Evolutionary conservation across 2,329 filamentous ascomycete species (phyloP).

Genomic region (Xylaria digitata): DNA sequence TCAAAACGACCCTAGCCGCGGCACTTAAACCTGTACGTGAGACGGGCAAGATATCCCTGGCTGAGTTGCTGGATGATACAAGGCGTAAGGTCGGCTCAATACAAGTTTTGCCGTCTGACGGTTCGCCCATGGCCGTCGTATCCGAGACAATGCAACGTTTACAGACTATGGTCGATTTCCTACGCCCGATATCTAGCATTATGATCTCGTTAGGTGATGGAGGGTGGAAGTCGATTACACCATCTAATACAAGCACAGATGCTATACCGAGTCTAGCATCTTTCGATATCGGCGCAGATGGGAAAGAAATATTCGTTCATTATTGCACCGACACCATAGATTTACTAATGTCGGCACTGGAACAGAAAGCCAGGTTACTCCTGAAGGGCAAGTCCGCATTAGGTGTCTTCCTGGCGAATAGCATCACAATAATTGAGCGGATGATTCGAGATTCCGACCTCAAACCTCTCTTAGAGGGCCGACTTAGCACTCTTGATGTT

Average conservation of each 20-base stretch:
- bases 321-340: slow-evolving; percentile 93
- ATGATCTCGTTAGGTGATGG: slow-evolving; percentile 93
- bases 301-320: slow-evolving; percentile 85
- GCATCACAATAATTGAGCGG: slow-evolving; percentile 83
- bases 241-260: slow-evolving; percentile 66
- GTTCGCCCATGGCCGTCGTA: slow-evolving; percentile 80
- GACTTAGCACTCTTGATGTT: slow-evolving; percentile 75
- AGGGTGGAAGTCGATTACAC: slow-evolving; percentile 76
- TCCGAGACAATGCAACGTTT: slow-evolving; percentile 87
- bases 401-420: slow-evolving; percentile 93
- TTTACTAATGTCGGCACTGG: slow-evolving; percentile 77
- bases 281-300: slow-evolving; percentile 90
- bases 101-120: slow-evolving; percentile 79
- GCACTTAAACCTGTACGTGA: slow-evolving; percentile 90
- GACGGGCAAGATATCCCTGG: slow-evolving; percentile 87
- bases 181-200: slow-evolving; percentile 86
- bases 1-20: slow-evolving; percentile 85
- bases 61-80: slow-evolving; percentile 85
- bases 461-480: slow-evolving; percentile 73
- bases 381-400: slow-evolving; percentile 82
- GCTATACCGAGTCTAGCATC: slow-evolving; percentile 77
- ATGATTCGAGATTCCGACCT: slow-evolving; percentile 87
- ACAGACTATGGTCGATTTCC: slow-evolving; percentile 86
- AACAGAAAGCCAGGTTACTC: slow-evolving; percentile 76
- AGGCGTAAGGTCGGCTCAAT: slow-evolving; percentile 74